A percentile compares a stretch with the other conserved stretches of the same genome.
Conservation (phyloP, 2,329 filamentous ascomycete genomes). For the Fusarium liriodendri region DNA sequence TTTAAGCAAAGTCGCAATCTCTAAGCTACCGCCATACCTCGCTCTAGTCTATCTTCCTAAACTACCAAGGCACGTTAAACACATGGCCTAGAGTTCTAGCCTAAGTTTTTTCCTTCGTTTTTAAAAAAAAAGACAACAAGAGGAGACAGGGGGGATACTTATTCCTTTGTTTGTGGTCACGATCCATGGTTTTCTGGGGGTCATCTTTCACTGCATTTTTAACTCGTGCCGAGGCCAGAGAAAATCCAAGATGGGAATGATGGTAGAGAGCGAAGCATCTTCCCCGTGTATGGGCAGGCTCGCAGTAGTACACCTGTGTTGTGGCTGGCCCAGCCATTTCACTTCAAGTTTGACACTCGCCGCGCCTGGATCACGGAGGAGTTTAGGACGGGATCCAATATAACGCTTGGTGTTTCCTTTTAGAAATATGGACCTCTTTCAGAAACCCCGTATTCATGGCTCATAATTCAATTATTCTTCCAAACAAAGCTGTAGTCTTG, state of each 20-base stretch:
- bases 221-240: neutral
- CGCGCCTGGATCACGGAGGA: neutral
- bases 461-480: neutral
- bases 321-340: neutral
- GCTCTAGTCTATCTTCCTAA: too few relatives aligned
- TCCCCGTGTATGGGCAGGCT: neutral
- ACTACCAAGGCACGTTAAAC: too few relatives aligned
- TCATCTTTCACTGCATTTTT: neutral
- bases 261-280: neutral
- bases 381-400: neutral
- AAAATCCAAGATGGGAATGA: neutral
- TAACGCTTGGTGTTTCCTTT: neutral
- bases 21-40: too few relatives aligned
- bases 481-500: neutral
- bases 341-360: neutral
- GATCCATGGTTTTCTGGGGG: too few relatives aligned
- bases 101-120: too few relatives aligned
- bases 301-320: neutral
- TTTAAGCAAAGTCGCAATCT: neutral
- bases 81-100: too few relatives aligned
- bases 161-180: too few relatives aligned
- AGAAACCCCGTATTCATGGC: neutral
- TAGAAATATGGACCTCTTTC: neutral
- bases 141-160: too few relatives aligned
- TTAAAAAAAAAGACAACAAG: too few relatives aligned